Base-by-base conservation (phyloP, 2,329 filamentous ascomycete genomes). In the Fusarium sp. region DNA sequence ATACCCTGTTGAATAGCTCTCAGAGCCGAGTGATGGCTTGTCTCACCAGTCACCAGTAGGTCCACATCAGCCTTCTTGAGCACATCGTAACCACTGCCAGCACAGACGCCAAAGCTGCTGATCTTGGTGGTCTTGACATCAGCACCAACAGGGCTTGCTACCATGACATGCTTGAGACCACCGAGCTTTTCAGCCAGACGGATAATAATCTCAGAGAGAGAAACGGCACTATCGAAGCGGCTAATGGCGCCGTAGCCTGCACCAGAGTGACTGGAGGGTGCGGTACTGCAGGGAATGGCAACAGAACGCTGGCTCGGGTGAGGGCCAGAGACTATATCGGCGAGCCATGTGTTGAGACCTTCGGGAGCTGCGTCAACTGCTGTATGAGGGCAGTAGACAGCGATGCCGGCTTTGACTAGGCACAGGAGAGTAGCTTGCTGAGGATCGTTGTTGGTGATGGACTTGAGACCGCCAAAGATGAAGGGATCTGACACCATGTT, bases 361-460 rank as follows among this genome's bases (percentile, higher is more conserved):
- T 90, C 88, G 1, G 89, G 88, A 1, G 92, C 92, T 37, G 93
- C 93, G 79, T 99, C 96, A 41, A 98, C 88, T 15, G 96, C 95
- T 1, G 96, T 99, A 80, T 99, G 96, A 1, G 96, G 96, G 69
- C 91, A 94, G 83, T 98, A 99, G 57, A 99, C 94, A 68, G 94
- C 96, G 73, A 99, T 93, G 35, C 95, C 94, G 77, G 92, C 89
- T 66, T 92, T 91, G 45, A 91, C 91, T 14, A 99, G 86, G 42
- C 90, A 87, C 6, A 99, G 85, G 31, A 99, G 87, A 9, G 92
- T 92, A 41, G 90, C 87, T 77, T 99, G 96, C 78, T 98, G 96
- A 11, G 93, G 87, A 76, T 99, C 92, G 64, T 86, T 85, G 46
- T 94, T 87, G 33, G 93, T 97, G 76, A 99, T 83, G 67, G 92